Conservation (phyloP, 371 early-diverging fungal species). For the Lichtheimia ramosa region DNA sequence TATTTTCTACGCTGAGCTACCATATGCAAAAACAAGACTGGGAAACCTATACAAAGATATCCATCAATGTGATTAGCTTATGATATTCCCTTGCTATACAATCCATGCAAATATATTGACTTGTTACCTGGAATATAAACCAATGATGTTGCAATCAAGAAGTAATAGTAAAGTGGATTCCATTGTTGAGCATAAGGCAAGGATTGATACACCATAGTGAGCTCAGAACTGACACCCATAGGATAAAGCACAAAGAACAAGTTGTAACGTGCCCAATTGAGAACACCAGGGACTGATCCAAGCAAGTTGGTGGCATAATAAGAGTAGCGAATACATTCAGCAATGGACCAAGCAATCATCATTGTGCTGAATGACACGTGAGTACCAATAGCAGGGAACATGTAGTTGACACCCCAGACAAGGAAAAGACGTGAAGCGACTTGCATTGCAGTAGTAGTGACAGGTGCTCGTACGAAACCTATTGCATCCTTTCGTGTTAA, state of each 20-base stretch:
- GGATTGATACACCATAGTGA: constrained; percentile 72
- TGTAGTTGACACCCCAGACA: constrained; percentile 77
- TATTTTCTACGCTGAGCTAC: constrained; percentile 81
- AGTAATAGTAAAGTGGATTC: constrained; percentile 52
- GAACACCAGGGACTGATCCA: constrained; percentile 47
- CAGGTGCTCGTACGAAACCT: constrained; percentile 81
- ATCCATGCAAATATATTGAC: background rate
- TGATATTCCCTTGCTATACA: background rate
- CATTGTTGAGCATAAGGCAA: constrained; percentile 64
- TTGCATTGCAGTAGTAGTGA: constrained; percentile 80
- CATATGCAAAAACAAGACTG: constrained; percentile 90
- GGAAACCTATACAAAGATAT: constrained; percentile 58
- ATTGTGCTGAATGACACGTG: constrained; percentile 77
- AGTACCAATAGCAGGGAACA: constrained; percentile 65
- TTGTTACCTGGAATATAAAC: constrained; percentile 72
- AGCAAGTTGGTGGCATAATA: constrained; percentile 78
- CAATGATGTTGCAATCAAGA: constrained; percentile 54
- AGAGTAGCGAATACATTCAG: constrained; percentile 87
- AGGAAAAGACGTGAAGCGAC: constrained; percentile 85
- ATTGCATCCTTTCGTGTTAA: constrained; percentile 2
- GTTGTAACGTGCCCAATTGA: constrained; percentile 70
- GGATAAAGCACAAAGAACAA: constrained; percentile 80
- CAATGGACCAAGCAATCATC: constrained; percentile 91
- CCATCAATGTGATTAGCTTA: background rate
- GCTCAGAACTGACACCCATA: constrained; percentile 85